Conservation (phyloP, 176 grass and related monocot genomes). For the Oryza meridionalis region DNA sequence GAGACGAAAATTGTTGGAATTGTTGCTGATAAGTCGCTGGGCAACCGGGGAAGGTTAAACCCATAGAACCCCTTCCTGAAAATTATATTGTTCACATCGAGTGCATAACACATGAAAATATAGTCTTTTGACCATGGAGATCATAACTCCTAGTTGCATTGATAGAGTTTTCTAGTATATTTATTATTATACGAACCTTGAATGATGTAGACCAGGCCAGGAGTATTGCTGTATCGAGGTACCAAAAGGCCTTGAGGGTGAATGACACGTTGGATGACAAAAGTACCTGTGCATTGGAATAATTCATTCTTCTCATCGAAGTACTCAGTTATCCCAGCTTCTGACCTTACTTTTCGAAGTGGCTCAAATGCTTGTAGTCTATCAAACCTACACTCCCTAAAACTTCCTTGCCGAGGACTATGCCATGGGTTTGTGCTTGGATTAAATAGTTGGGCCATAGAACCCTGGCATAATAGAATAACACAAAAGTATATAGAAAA, state of each 20-base stretch:
- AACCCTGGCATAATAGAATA: neutral
- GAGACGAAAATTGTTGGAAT: no score
- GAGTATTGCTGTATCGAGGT: neutral
- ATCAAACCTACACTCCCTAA: neutral
- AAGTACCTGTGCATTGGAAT: slow-evolving; percentile 43
- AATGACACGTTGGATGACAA: slow-evolving; percentile 5
- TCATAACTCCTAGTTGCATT: neutral
- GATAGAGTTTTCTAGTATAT: neutral
- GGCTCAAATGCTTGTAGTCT: neutral
- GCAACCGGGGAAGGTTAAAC: slow-evolving; percentile 37
- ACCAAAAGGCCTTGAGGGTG: neutral
- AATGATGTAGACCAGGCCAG: slow-evolving; percentile 22
- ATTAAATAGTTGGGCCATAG: neutral
- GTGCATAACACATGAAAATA: neutral
- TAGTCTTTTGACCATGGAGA: neutral
- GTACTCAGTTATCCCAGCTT: neutral
- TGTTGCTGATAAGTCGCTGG: neutral
- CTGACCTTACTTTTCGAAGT: neutral
- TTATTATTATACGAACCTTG: slow-evolving; percentile 19
- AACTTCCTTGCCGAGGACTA: neutral
- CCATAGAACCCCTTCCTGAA: slow-evolving; percentile 37
- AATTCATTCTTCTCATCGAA: slow-evolving; percentile 14
- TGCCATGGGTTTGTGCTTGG: neutral
- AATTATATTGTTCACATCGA: neutral
- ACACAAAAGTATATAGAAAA: neutral